These are phyloP conservation scores for Calonectria naviculata DNA, from an alignment of 2,329 filamentous ascomycete species.

Conservation along the genomic window DNA sequence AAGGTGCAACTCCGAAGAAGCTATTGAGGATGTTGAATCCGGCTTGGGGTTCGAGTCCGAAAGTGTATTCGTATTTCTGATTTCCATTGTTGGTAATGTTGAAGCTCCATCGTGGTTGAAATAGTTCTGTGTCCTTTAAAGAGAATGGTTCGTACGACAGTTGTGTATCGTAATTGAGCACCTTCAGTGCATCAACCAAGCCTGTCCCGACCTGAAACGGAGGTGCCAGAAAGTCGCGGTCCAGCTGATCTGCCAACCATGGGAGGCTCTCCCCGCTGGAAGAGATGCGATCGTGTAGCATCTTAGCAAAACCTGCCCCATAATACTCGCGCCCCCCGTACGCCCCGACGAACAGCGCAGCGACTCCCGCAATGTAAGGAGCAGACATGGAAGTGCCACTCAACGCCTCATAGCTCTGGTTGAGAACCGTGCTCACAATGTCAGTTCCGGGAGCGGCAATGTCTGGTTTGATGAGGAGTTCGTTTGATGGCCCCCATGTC, in stretches of 20 bases:
- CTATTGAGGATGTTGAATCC: conserved; percentile 49
- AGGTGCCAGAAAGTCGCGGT: conserved; percentile 41
- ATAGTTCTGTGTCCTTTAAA: conserved; percentile 60
- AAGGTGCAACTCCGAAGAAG: conserved; percentile 41
- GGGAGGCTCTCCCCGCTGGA: conserved; percentile 47
- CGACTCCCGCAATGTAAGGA: conserved; percentile 64
- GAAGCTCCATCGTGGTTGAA: conserved; percentile 47
- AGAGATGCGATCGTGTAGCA: conserved; percentile 47
- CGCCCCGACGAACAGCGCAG: conserved; percentile 56
- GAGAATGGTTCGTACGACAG: conserved; percentile 55
- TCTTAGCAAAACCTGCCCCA: conserved; percentile 47
- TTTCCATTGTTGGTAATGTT: conserved; percentile 57
- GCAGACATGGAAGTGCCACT: conserved; percentile 68
- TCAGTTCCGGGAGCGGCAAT: conserved; percentile 60
- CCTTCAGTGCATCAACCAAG: conserved; percentile 57
- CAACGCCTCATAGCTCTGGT: conserved; percentile 55
- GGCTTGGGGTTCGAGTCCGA: conserved; percentile 53
- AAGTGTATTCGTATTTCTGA: conserved; percentile 52
- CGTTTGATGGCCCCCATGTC: conserved; percentile 64
- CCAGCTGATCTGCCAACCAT: conserved; percentile 40
- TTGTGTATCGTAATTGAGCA: conserved; percentile 52
- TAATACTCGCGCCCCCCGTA: conserved; percentile 53
- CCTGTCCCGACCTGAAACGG: conserved; percentile 59
- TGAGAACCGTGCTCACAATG: conserved; percentile 61
- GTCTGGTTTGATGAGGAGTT: conserved; percentile 62